phyloP scores from a whole-genome alignment of 306 rosid genomes.

The Geum urbanum region DNA sequence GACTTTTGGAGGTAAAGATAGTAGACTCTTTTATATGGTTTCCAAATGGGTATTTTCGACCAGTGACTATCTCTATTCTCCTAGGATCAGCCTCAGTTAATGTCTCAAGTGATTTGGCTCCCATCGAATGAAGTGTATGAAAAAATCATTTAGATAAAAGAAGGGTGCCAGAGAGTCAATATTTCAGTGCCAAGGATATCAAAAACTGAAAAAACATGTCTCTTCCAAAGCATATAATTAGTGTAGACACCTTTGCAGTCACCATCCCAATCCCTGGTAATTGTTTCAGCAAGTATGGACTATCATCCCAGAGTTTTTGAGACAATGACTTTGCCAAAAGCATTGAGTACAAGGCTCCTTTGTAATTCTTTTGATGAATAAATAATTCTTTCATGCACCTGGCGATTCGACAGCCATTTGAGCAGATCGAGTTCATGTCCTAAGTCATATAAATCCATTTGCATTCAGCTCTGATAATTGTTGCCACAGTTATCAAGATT shows the following conservation, averaged over 20 bases:
- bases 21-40: slow-evolving; percentile 93
- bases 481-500: slow-evolving; percentile 23
- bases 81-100: slow-evolving; percentile 92
- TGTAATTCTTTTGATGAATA: slow-evolving; percentile 70
- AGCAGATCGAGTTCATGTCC: slow-evolving; percentile 89
- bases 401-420: slow-evolving; percentile 87
- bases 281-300: slow-evolving; percentile 86
- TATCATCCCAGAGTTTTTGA: slow-evolving; percentile 97
- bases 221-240: slow-evolving; percentile 16
- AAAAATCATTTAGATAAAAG: slow-evolving; percentile 25
- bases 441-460: slow-evolving; percentile 36
- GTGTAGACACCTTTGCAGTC: slow-evolving; percentile 77
- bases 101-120: slow-evolving; percentile 65
- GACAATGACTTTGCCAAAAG: slow-evolving; percentile 76
- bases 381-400: slow-evolving; percentile 95
- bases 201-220: not conserved
- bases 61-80: slow-evolving; percentile 87
- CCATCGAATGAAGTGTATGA: slow-evolving; percentile 85
- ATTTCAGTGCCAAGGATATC: not conserved
- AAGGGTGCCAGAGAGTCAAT: slow-evolving; percentile 10
- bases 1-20: slow-evolving; percentile 80
- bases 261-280: slow-evolving; percentile 98
- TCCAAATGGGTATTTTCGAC: slow-evolving; percentile 93
- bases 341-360: slow-evolving; percentile 67
- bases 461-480: slow-evolving; percentile 18